A percentile compares a stretch with the other conserved stretches of the same genome.
Evolutionary conservation across 179 eudicot genomes (phyloP).

Genomic region (Sideroxylon spinosum): DNA sequence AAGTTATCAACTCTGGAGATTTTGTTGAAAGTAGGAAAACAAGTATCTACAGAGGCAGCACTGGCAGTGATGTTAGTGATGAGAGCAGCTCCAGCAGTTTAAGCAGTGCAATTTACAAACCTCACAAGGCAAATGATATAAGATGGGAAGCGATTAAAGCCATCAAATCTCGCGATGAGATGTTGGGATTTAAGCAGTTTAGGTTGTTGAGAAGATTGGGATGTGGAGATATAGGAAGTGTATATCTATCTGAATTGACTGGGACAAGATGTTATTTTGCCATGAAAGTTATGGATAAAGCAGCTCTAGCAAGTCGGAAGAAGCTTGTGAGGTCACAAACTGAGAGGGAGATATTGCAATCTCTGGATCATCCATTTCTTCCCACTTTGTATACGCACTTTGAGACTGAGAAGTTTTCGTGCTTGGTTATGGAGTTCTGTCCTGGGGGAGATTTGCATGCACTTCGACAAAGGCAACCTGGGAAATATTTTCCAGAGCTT

Average conservation of each 20-base stretch:
- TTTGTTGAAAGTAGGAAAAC: slow-evolving; percentile 27
- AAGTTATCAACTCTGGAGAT: slow-evolving; percentile 13
- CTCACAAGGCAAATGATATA: slow-evolving; percentile 63
- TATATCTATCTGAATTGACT: slow-evolving; percentile 45
- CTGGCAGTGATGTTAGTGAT: slow-evolving; percentile 65
- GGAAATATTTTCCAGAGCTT: slow-evolving; percentile 52
- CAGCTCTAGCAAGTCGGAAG: slow-evolving; percentile 46
- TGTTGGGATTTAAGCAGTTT: slow-evolving; percentile 42
- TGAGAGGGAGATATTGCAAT: slow-evolving; percentile 57
- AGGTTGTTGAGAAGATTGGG: slow-evolving; percentile 45
- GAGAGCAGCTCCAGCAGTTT: slow-evolving; percentile 67
- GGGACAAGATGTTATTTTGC: slow-evolving; percentile 53
- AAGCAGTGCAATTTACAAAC: slow-evolving; percentile 48
- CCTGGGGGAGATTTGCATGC: slow-evolving; percentile 68
- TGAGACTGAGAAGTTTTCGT: slow-evolving; percentile 50
- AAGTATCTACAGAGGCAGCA: slow-evolving; percentile 53
- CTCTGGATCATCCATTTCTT: slow-evolving; percentile 57
- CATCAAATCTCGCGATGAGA: slow-evolving; percentile 48
- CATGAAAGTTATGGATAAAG: slow-evolving; percentile 58
- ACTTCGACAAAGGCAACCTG: slow-evolving; percentile 46
- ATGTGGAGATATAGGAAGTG: slow-evolving; percentile 56
- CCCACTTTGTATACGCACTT: slow-evolving; percentile 56
- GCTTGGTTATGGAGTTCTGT: slow-evolving; percentile 59
- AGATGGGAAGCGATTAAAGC: slow-evolving; percentile 68
- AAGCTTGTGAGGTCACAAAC: slow-evolving; percentile 56